These are phyloP conservation scores for Kappamyces sp. DNA, from an alignment of 192 early-diverging fungal genomes.

Conservation along the genomic window DNA sequence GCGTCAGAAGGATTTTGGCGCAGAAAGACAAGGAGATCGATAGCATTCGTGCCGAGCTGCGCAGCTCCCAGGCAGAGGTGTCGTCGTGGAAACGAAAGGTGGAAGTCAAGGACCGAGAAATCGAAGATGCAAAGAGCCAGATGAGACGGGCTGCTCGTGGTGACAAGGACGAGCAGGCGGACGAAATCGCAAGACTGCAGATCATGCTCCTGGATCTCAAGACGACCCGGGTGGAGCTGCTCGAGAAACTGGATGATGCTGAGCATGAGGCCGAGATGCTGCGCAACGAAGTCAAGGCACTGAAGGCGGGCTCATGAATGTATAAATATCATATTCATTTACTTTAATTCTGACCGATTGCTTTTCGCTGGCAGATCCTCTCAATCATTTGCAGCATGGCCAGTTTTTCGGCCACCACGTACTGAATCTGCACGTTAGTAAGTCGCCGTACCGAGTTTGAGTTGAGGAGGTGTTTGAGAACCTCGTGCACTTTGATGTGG, in stretches of 20 bases:
- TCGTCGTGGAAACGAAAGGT: slow-evolving; percentile 24
- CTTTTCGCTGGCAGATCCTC: no score
- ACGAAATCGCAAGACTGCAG: slow-evolving; percentile 37
- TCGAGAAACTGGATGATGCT: slow-evolving; percentile 40
- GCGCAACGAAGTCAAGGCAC: slow-evolving; percentile 19
- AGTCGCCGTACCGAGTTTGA: no score
- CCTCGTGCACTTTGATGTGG: no score
- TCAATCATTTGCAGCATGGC: no score
- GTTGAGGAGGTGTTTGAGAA: no score
- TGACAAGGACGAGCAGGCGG: slow-evolving; percentile 19
- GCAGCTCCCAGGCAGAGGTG: slow-evolving; percentile 3
- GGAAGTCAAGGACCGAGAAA: slow-evolving; percentile 22
- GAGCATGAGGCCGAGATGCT: slow-evolving; percentile 28
- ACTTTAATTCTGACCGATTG: no score
- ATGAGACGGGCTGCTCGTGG: slow-evolving; percentile 1
- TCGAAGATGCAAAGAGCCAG: slow-evolving; percentile 12
- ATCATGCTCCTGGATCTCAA: slow-evolving; percentile 37
- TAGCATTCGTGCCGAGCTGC: background rate
- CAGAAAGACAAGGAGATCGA: slow-evolving; percentile 17
- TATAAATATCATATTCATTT: no score
- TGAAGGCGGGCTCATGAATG: slow-evolving; percentile 7
- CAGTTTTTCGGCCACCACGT: no score
- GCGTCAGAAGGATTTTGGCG: background rate
- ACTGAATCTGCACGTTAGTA: no score
- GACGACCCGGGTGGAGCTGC: slow-evolving; percentile 29